These are phyloP conservation scores for Backusella westeae DNA, from an alignment of 192 early-diverging fungal species.

Conservation along the genomic window DNA sequence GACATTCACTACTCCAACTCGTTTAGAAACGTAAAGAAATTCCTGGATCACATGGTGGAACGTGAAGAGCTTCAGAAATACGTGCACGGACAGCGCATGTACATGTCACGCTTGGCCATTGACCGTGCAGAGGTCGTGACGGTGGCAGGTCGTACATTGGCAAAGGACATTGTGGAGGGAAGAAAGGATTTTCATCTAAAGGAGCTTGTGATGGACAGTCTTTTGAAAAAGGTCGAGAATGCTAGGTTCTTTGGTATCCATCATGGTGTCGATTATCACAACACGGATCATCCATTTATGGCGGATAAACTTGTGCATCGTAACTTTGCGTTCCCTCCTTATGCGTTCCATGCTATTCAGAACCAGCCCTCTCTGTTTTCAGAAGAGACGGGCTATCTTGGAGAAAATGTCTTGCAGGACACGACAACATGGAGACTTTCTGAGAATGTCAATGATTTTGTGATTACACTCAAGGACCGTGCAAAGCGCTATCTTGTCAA, in stretches of 20 bases:
- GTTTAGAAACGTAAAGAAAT: conserved; percentile 46
- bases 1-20: conserved; percentile 51
- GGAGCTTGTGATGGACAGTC: conserved; percentile 51
- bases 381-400: not conserved
- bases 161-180: conserved; percentile 53
- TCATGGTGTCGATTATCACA: conserved; percentile 48
- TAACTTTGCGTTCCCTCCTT: conserved; percentile 41
- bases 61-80: conserved; percentile 37
- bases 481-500: conserved; percentile 46
- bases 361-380: conserved; percentile 8
- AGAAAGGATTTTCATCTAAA: conserved; percentile 49
- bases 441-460: conserved; percentile 15
- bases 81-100: conserved; percentile 47
- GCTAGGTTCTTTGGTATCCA: conserved; percentile 48
- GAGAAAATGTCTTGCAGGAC: not conserved
- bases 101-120: conserved; percentile 46
- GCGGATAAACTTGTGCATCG: conserved; percentile 30
- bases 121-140: conserved; percentile 49
- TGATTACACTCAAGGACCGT: conserved; percentile 41
- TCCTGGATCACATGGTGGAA: conserved; percentile 38
- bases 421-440: not conserved
- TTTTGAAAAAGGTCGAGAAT: conserved; percentile 44
- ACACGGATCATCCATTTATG: conserved; percentile 38
- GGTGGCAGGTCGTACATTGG: conserved; percentile 46
- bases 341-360: conserved; percentile 22